A percentile compares a stretch with the other conserved stretches of the same genome.
Evolutionary conservation across 1,139 yeast species (phyloP).

Genomic region (Yamadazyma jaroonii): DNA sequence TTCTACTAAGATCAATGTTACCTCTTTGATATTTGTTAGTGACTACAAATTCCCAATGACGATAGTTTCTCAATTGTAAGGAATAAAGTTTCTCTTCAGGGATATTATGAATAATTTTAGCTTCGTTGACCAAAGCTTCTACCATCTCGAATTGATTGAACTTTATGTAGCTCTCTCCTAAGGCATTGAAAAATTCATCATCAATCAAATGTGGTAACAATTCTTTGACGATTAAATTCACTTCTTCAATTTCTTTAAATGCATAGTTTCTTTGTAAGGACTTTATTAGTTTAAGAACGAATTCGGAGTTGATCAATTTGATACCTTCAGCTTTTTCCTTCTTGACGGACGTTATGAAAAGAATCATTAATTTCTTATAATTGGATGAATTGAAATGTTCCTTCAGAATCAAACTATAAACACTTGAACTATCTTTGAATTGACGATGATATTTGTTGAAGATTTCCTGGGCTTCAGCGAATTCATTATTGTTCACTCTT

Average conservation of each 20-base stretch:
- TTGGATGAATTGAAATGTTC: slow-evolving; percentile 38
- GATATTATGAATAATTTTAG: slow-evolving; percentile 24
- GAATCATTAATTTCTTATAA: slow-evolving; percentile 34
- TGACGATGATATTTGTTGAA: slow-evolving; percentile 15
- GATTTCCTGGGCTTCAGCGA: slow-evolving; percentile 32
- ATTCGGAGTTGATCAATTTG: slow-evolving; percentile 18
- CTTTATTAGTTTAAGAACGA: slow-evolving; percentile 16
- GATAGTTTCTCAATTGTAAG: slow-evolving; percentile 30
- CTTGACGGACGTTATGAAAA: slow-evolving; percentile 33
- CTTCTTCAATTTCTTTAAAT: slow-evolving; percentile 20
- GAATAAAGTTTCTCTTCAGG: slow-evolving; percentile 29
- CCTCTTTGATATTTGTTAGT: slow-evolving; percentile 7
- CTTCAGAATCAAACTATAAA: slow-evolving; percentile 31
- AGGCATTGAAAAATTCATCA: slow-evolving; percentile 16
- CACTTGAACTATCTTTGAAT: slow-evolving; percentile 7
- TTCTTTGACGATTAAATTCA: slow-evolving; percentile 19
- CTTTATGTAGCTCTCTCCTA: slow-evolving; percentile 27
- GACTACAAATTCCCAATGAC: slow-evolving; percentile 24
- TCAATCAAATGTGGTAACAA: slow-evolving; percentile 12
- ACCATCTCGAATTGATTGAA: slow-evolving; percentile 35
- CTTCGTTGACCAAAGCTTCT: slow-evolving; percentile 26
- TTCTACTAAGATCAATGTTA: slow-evolving; percentile 11
- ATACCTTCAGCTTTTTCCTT: slow-evolving; percentile 16
- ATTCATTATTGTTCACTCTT: slow-evolving; percentile 44
- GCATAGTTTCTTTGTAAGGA: slow-evolving; percentile 24